Evolutionary conservation across 2,329 filamentous ascomycete species (phyloP).

Genomic region (Alternaria consortialis): DNA sequence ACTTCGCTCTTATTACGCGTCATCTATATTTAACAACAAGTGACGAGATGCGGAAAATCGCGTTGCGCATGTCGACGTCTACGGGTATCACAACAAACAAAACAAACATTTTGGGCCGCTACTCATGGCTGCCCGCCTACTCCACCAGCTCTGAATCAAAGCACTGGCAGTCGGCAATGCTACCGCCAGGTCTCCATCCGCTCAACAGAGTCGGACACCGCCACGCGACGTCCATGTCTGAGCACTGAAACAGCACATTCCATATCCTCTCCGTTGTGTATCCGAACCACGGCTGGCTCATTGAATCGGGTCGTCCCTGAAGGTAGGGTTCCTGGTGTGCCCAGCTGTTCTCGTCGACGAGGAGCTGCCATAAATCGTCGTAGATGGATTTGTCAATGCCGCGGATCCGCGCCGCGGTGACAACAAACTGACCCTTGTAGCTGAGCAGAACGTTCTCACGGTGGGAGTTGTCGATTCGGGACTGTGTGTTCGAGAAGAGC

Average conservation of each 20-base stretch:
- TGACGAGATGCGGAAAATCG: background rate
- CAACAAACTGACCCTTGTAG: conserved; percentile 60
- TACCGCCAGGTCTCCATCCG: conserved; percentile 34
- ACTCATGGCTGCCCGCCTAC: conserved; percentile 1
- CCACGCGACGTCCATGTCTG: conserved; percentile 37
- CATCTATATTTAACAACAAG: conserved; percentile 13
- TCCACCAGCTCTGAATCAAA: conserved; percentile 31
- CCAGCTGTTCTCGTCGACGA: conserved; percentile 39
- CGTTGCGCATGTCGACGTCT: conserved; percentile 8
- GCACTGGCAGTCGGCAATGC: conserved; percentile 41
- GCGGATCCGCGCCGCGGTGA: conserved; percentile 55
- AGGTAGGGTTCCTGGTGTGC: conserved; percentile 37
- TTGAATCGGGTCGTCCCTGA: conserved; percentile 32
- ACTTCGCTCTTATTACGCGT: conserved; percentile 1
- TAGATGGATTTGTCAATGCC: conserved; percentile 48
- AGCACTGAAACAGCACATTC: conserved; percentile 43
- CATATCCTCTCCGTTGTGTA: conserved; percentile 44
- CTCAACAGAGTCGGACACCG: conserved; percentile 41
- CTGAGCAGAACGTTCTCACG: conserved; percentile 53
- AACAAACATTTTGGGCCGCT: conserved; percentile 2
- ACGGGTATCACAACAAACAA: conserved; percentile 16
- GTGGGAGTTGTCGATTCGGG: conserved; percentile 29
- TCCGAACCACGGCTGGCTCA: conserved; percentile 39
- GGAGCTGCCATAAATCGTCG: conserved; percentile 39
- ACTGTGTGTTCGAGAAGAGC: conserved; percentile 52